Evolutionary conservation across 2,329 filamentous ascomycete genomes (phyloP).

Genomic region (Allantophomopsis lycopodina): DNA sequence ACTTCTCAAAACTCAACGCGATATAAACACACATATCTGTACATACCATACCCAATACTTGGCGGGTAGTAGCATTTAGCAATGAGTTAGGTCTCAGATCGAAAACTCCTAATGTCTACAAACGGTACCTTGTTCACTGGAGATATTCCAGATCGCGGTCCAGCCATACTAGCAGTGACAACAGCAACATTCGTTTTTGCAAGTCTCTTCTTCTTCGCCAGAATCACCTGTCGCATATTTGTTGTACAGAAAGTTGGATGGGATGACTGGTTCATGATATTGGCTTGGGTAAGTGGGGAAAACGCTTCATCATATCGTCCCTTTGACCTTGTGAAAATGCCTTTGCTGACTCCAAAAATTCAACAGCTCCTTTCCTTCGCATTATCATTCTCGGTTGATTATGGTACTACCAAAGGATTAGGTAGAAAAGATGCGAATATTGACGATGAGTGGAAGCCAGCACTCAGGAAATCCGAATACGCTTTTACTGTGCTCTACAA

Average conservation of each 20-base stretch:
- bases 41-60: too few relatives aligned
- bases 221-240: slow-evolving; percentile 55
- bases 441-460: slow-evolving; percentile 26
- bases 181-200: slow-evolving; percentile 45
- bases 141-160: too few relatives aligned
- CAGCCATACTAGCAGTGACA: too few relatives aligned
- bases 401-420: slow-evolving; percentile 48
- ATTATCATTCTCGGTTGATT: slow-evolving; percentile 51
- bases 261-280: slow-evolving; percentile 68
- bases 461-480: slow-evolving; percentile 47
- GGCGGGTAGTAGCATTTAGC: too few relatives aligned
- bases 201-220: slow-evolving; percentile 58
- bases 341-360: neutral
- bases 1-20: too few relatives aligned
- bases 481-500: slow-evolving; percentile 60
- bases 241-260: slow-evolving; percentile 57
- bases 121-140: too few relatives aligned
- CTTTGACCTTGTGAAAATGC: neutral
- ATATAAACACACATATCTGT: too few relatives aligned
- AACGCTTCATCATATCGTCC: neutral
- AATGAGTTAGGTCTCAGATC: too few relatives aligned
- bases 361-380: slow-evolving; percentile 43
- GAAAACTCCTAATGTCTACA: too few relatives aligned
- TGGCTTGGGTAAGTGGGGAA: slow-evolving; percentile 47
- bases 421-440: slow-evolving; percentile 56